Evolutionary conservation across 2,329 filamentous ascomycete species (phyloP).

Genomic region (Trichoderma breve): DNA sequence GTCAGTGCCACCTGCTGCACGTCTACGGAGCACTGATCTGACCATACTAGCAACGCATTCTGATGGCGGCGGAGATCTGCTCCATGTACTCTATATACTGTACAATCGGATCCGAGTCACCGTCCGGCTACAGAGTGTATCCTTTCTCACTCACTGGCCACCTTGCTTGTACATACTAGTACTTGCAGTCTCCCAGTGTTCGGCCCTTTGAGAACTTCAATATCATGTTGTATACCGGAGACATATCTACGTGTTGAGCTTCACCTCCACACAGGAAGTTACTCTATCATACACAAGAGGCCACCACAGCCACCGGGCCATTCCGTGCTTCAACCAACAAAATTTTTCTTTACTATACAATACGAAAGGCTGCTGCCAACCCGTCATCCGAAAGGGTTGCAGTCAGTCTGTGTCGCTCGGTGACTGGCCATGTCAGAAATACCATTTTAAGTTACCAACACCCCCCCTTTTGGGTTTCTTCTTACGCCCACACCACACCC

Average conservation of each 20-base stretch:
- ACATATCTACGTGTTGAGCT: neutral
- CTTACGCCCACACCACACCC: slow-evolving; percentile 1
- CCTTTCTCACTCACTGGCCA: neutral
- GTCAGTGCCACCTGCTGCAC: slow-evolving; percentile 6
- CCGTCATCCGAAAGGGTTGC: slow-evolving; percentile 13
- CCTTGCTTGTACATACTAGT: neutral
- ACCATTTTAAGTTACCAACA: neutral
- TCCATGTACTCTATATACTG: neutral
- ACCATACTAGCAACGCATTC: neutral
- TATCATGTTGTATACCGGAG: neutral
- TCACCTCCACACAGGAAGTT: neutral
- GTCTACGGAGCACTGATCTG: slow-evolving; percentile 7
- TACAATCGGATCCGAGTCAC: neutral
- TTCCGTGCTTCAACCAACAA: neutral
- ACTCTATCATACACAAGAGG: neutral
- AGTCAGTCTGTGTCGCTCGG: slow-evolving; percentile 13
- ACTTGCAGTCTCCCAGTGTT: neutral
- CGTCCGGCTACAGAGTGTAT: neutral
- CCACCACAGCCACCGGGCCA: neutral
- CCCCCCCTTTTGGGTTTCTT: neutral
- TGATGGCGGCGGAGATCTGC: neutral
- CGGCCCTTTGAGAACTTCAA: neutral
- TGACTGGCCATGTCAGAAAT: slow-evolving; percentile 15
- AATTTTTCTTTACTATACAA: neutral
- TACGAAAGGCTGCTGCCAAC: slow-evolving; percentile 1